Base-by-base conservation (phyloP, 257 asterid genomes). In the Thymus mandschuricus region DNA sequence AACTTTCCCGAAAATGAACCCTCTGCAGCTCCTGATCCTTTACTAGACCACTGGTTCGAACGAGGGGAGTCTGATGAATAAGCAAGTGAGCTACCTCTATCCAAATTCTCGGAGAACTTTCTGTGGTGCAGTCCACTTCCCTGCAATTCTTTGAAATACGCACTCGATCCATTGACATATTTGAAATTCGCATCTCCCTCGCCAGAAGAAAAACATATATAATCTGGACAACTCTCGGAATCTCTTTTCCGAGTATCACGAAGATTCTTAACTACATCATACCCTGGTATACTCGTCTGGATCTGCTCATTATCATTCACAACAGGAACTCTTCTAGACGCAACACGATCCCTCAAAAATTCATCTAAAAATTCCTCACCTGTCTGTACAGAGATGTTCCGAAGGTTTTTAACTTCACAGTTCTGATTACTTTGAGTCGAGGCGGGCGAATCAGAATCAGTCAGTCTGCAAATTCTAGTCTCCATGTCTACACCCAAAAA, bases 361-460 rank as follows among this genome's bases (percentile, higher is more conserved):
- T 84, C 87, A 11, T 89, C 91, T 0, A 92, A 84, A 71, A 92
- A 92, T 68, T 89, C 98, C 73, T 89, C 98, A 5, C 96, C 98
- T 0, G 97, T 92, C 75, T 86, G 96, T 45, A 86, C 65, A 56
- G 92, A 92, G 64, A 92, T 61, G 64, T 89, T 89, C 64, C 60
- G 83, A 41, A 59, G 79, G 76, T 65, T 40, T 13, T 55, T 77
- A 48, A 74, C 60, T 30, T 77, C 75, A 68, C 72, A 55, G 40
- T 43, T 74, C 28, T 77, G 82, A 77, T 77, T 82, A 67, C 67
- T 74, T 64, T 66, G 77, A 49, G 64, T 75, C 69, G 54, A 59
- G 67, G 56, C 64, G 74, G 70, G 34, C 3, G 67, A 57, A 72
- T 46, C 72, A 54, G 68, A 35, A 48, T 74, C 67, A 68, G 73